Evolutionary conservation across 179 eudicot genomes (phyloP), one percentile per base, ranked within the genome.

Genomic region (Nepenthes alata): DNA sequence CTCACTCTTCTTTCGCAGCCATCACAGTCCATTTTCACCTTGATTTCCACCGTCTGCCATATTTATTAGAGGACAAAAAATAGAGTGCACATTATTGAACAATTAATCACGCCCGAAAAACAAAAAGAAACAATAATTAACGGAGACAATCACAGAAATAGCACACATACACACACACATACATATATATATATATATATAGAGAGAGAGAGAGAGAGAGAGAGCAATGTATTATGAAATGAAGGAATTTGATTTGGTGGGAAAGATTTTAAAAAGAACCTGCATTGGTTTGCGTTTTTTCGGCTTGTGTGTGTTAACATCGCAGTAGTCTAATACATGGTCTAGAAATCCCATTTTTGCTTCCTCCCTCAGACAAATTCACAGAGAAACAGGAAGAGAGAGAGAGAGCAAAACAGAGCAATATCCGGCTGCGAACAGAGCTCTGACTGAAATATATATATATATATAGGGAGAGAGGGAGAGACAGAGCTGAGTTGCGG

Each of bases 291-390:
- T 49, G 45, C 55, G 64, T 36, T 61, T 61, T 49, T 55, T 35
- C 44, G 48, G 55, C 55, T n/a, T 61, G 2, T 54, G 64, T n/a
- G 25, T 49, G 56, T 36, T 6, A 47, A 61, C 12, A 36, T 49
- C 64, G 45, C 64, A 61, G 14, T 61, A 61, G 37, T 61, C 45
- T 13, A 61, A 6, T 34, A 61, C 52, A 61, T 61, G 64, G 52
- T 61, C 64, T 12, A 61, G 4, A 11, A 61, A 47, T 36, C 64
- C 64, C 64, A 61, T 61, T 2, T 45, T 60, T 6, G 3, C 37
- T 34, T 14, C 11, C 36, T 15, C 6, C 12, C 36, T 51, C 5
- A 15, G 12, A 5, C 5, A 13, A 51, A 13, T 41, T 4, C 45
- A 9, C 15, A 11, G 54, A 51, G 13, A 51, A 14, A 51, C 14